Evolutionary conservation across 2,329 filamentous ascomycete species (phyloP), one percentile per base, ranked within the genome.

Genomic region (Paecilomyces dactylethromorphus): DNA sequence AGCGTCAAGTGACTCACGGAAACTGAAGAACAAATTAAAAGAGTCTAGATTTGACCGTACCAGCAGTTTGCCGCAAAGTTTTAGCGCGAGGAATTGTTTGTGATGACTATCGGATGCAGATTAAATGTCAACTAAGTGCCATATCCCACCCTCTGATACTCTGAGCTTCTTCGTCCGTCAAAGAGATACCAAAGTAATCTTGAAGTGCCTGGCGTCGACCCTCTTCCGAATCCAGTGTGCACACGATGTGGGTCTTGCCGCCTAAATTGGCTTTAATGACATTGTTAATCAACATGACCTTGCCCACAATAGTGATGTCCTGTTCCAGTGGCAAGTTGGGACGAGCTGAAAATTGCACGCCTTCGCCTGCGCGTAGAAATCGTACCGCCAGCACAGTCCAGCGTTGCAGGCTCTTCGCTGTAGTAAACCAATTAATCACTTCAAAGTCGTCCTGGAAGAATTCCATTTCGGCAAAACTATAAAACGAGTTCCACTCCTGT

Each of bases 181-280:
- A 65, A 29, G 65, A 67, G 53, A 82, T 79, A 1, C 70, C 73
- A 62, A 82, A 78, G 56, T 76, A 68, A 56, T 79, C 70, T 54
- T 75, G 71, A 53, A 82, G 64, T 6, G 73, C 79, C 45, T 68
- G 60, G n/a, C 81, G 29, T 33, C 78, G 72, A 29, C 79, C 76
- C 31, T 73, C 67, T 56, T 83, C 77, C 2, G 68, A 76, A 56
- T 72, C 64, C 54, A 79, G 76, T 11, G 72, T 66, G 50, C 75
- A 67, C 32, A 78, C 66, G 45, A 73, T 68, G 54, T 74, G 71
- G 24, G 76, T 78, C 59, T 73, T 69, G 1, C 77, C 79, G 21
- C 74, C 68, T 24, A 79, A 66, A 49, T 78, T 77, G 71, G 74
- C 72, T 61, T 80, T 80, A 1, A 71, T 58, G 10, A 64, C 61